phyloP scores from a whole-genome alignment of 2,329 filamentous ascomycete species.

The Phoma sp. region DNA sequence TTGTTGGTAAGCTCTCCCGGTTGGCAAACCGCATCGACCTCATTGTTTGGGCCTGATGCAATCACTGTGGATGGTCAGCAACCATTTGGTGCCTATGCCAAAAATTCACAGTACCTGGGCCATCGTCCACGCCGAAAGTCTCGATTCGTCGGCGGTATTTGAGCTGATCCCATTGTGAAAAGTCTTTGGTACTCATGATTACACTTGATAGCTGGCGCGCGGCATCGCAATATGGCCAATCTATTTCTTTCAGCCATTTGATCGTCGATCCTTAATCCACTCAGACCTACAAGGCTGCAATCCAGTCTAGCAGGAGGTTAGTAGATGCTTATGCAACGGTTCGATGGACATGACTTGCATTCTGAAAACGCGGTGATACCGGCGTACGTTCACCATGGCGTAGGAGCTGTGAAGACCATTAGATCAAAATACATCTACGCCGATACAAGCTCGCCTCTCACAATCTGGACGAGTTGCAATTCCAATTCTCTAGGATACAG shows the following conservation, averaged over 20 bases:
- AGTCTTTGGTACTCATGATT: slow-evolving; percentile 61
- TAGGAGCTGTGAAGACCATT: slow-evolving; percentile 37
- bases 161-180: slow-evolving; percentile 63
- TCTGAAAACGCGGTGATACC: slow-evolving; percentile 85
- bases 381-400: slow-evolving; percentile 74
- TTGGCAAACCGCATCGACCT: slow-evolving; percentile 75
- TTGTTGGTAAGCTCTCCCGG: slow-evolving; percentile 59
- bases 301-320: slow-evolving; percentile 35
- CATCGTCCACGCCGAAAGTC: slow-evolving; percentile 72
- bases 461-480: slow-evolving; percentile 87
- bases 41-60: slow-evolving; percentile 69
- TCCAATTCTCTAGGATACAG: slow-evolving; percentile 83
- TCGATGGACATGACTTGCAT: slow-evolving; percentile 57
- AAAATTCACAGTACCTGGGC: slow-evolving; percentile 51
- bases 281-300: slow-evolving; percentile 39
- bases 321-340: neutral
- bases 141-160: slow-evolving; percentile 77
- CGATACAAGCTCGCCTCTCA: slow-evolving; percentile 44
- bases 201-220: slow-evolving; percentile 73
- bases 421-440: slow-evolving; percentile 1
- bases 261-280: neutral
- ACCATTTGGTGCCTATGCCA: neutral
- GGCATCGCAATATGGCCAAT: slow-evolving; percentile 91
- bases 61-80: slow-evolving; percentile 53
- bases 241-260: slow-evolving; percentile 35